Evolutionary conservation across 305 asterid genomes (phyloP).

Genomic region (Striga hermonthica): DNA sequence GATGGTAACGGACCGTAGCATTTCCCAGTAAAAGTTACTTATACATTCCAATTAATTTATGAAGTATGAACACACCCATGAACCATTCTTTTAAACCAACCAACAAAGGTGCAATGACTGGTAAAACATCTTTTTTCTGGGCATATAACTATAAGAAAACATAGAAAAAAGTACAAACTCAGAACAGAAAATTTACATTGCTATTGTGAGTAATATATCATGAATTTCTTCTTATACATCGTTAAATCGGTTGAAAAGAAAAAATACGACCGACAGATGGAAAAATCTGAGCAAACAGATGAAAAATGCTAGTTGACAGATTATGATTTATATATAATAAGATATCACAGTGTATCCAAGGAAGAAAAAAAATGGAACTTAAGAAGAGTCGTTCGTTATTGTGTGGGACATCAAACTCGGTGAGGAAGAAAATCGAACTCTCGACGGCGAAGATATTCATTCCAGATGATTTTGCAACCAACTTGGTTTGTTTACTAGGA

Average conservation of each 20-base stretch:
- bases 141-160: no score
- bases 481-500: conserved; percentile 8
- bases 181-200: neutral
- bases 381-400: no score
- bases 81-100: no score
- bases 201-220: neutral
- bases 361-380: neutral
- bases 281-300: neutral
- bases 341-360: conserved; percentile 1
- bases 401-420: neutral
- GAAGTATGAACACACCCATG: no score
- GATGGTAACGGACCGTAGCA: no score
- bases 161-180: no score
- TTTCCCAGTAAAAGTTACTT: no score
- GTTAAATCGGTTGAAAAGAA: neutral
- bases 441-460: neutral
- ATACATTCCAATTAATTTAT: no score
- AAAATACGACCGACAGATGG: neutral
- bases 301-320: conserved; percentile 20
- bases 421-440: conserved; percentile 21
- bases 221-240: neutral
- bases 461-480: conserved; percentile 6
- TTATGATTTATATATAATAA: conserved; percentile 22
- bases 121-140: no score
- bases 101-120: no score